Evolutionary conservation across 257 asterid species (phyloP), one percentile per base, ranked within the genome.

Genomic region (Solanum pinnatisectum): DNA sequence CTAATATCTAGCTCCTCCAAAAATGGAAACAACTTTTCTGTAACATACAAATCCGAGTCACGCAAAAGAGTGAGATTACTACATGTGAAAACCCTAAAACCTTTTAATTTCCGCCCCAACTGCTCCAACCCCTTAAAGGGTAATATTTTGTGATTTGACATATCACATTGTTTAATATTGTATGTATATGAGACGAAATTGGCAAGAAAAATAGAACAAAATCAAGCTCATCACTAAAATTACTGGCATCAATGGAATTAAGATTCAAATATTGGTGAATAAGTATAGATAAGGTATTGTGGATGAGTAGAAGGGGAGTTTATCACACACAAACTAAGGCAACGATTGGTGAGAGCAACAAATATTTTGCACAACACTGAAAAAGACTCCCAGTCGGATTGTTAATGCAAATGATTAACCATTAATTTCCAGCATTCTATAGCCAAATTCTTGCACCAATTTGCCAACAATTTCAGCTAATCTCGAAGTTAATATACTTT

Each of bases 341-440:
- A 84, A 39, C 63, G 59, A 63, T 88, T 88, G 5, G 90, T 84
- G 83, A 88, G 86, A 15, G 77, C 10, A 65, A 60, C 71, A 36
- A 85, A 77, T 42, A 49, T n/a, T 83, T 88, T 85, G 83, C 63
- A 85, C 3, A 88, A 87, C 39, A 77, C 14, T 42, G 90, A 85
- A 20, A 88, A 25, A 25, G 87, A 83, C 27, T 88, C 83, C 6
- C 85, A 78, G 18, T 84, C 32, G 68, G 72, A 73, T 46, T 76
- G 59, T 77, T 52, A 72, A 84, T 49, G 10, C 8, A 85, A 70
- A 5, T 11, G 15, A 32, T 65, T 84, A 59, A 88, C 63, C 67
- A 88, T 84, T 52, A 85, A 14, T 36, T 76, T 86, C 87, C 90
- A 88, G 25, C 88, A 85, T 40, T 88, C 90, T 16, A 76, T 72